phyloP scores from a whole-genome alignment of 2,329 filamentous ascomycete genomes.

The Neofusicoccum sp. region DNA sequence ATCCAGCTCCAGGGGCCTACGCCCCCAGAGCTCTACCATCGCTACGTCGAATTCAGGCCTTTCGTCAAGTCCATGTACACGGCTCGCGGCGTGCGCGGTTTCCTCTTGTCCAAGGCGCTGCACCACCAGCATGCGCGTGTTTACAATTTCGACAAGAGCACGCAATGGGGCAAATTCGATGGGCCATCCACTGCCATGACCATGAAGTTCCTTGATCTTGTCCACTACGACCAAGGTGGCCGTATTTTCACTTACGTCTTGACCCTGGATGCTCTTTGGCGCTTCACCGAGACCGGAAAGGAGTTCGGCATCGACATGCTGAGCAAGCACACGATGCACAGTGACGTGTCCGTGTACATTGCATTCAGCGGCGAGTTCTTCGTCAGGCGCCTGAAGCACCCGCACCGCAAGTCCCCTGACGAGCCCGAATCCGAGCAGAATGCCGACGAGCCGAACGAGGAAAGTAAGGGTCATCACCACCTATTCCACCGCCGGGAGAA shows the following conservation, averaged over 20 bases:
- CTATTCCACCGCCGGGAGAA: slow-evolving; percentile 5
- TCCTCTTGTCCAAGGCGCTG: slow-evolving; percentile 76
- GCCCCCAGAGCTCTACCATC: slow-evolving; percentile 77
- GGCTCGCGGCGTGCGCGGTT: slow-evolving; percentile 71
- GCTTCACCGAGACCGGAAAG: slow-evolving; percentile 93
- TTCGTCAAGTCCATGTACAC: slow-evolving; percentile 90
- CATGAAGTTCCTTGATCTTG: slow-evolving; percentile 78
- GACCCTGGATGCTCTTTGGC: slow-evolving; percentile 79
- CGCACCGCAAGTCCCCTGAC: slow-evolving; percentile 36
- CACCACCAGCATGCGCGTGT: slow-evolving; percentile 87
- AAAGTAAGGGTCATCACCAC: not conserved
- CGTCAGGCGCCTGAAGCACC: slow-evolving; percentile 65
- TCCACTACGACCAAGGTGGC: slow-evolving; percentile 80
- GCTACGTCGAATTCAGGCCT: slow-evolving; percentile 88
- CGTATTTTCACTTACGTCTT: slow-evolving; percentile 90
- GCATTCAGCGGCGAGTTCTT: slow-evolving; percentile 94
- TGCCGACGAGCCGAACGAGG: slow-evolving; percentile 28
- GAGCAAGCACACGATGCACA: slow-evolving; percentile 97
- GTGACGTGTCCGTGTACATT: slow-evolving; percentile 85
- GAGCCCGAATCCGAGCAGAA: slow-evolving; percentile 21
- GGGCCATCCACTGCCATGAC: slow-evolving; percentile 69
- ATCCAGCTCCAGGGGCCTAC: slow-evolving; percentile 84
- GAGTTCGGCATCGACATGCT: slow-evolving; percentile 92
- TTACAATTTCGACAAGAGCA: slow-evolving; percentile 81
- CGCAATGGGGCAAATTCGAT: slow-evolving; percentile 67